Conservation (phyloP, 768 basidiomycete species). For the Tulasnella calospora region DNA sequence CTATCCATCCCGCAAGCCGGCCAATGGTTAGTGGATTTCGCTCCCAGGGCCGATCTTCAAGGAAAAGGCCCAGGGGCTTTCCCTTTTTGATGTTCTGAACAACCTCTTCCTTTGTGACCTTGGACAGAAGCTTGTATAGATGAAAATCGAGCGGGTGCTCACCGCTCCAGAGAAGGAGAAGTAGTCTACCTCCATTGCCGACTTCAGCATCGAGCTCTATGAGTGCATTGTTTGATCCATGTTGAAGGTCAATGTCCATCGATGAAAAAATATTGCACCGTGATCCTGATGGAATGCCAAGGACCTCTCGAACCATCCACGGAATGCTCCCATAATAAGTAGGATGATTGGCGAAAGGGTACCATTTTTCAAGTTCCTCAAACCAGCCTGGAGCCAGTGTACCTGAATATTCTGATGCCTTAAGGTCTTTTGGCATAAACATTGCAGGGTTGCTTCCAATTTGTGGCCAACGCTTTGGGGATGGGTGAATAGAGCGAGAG, state of each 20-base stretch:
- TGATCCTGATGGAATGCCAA: not conserved
- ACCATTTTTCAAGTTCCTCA: not conserved
- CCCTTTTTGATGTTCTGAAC: not conserved
- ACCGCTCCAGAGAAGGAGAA: not conserved
- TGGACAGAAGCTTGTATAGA: not conserved
- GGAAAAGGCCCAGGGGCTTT: no score
- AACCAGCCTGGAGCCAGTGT: not conserved
- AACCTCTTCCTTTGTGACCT: not conserved
- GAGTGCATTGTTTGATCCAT: not conserved
- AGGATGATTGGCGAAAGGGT: not conserved
- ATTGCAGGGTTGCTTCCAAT: not conserved
- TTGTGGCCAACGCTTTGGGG: not conserved
- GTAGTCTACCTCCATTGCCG: not conserved
- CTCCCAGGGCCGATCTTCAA: no score
- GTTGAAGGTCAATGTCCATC: not conserved
- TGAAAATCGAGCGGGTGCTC: not conserved
- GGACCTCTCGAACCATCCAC: not conserved
- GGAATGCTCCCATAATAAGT: not conserved
- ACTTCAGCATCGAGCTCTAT: not conserved
- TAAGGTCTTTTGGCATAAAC: not conserved
- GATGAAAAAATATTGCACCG: not conserved
- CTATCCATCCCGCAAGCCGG: no score
- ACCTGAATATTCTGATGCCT: not conserved
- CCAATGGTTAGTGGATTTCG: no score
- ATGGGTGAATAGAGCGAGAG: not conserved